Base-by-base conservation (phyloP, 768 basidiomycete species). In the Hebeloma cylindrosporum region DNA sequence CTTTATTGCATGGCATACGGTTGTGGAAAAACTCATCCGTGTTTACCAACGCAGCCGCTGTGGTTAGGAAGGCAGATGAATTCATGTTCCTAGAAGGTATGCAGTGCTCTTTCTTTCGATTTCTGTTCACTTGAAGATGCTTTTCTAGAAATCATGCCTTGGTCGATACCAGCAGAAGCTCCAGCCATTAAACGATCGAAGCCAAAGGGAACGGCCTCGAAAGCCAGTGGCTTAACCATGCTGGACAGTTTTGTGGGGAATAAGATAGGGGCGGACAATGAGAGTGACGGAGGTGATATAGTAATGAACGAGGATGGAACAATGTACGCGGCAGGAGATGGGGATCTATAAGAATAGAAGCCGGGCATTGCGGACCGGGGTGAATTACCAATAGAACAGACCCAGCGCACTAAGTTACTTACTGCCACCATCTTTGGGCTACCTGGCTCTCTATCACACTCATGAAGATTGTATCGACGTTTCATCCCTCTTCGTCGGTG, bases 41-140 rank as follows among this genome's bases (percentile, higher is more conserved):
- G 14, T 16, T 21, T 31, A 22, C 2, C 6, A 26, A 21, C 7
- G 10, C 46, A 89, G 88, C 78, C 4, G 70, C 72, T 7, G 78
- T 81, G 7, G 78, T 82, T 22, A 73, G 82, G 43, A 78, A 76
- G 54, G 80, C 72, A 37, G 85, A 88, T 37, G 88, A 91, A 50
- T 90, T 86, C 54, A 58, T 84, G 34, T 91, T 91, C 58, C 74
- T 91, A 4, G 83, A 88, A 64, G 88, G 88, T 87, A 52, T 11
- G 66, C 13, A 28, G 7, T 7, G 13, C 17, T 31, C 20, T 6
- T 13, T 16, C 13, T 38, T 23, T 21, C 14, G 20, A 10, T 25
- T 3, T 48, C 16, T 16, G 18, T 9, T 9, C 9, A 9, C 3
- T 13, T n/a, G 23, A 34, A 5, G 18, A 29, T 27, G 5, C 51